Conservation (phyloP, 495 filamentous ascomycete species). For the Acidomyces sp. region DNA sequence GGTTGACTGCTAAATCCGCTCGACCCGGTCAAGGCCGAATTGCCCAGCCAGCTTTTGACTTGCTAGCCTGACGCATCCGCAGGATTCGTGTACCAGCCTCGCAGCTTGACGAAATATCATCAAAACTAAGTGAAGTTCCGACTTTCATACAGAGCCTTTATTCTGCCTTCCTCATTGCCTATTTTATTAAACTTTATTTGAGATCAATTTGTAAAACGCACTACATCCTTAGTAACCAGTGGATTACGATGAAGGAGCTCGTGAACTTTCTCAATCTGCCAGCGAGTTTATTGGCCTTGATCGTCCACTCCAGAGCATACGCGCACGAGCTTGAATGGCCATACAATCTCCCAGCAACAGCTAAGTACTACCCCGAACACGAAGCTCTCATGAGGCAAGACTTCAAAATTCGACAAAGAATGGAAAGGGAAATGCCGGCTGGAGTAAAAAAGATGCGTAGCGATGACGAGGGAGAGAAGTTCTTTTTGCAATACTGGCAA, state of each 20-base stretch:
- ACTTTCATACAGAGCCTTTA: neutral
- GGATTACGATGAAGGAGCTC: constrained; percentile 2
- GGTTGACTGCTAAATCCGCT: too few relatives aligned
- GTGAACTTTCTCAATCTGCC: constrained; percentile 1
- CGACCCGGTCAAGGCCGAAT: too few relatives aligned
- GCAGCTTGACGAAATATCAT: neutral
- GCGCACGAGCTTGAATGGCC: constrained; percentile 21
- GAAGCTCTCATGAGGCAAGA: constrained; percentile 26
- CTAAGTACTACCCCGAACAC: constrained; percentile 32
- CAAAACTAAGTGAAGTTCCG: constrained; percentile 7
- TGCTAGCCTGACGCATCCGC: too few relatives aligned
- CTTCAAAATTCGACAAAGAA: constrained; percentile 24
- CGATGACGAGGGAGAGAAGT: constrained; percentile 70
- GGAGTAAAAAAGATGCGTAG: constrained; percentile 66
- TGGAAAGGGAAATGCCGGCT: constrained; percentile 27
- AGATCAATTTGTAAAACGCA: neutral
- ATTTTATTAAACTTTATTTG: neutral
- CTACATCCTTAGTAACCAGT: neutral
- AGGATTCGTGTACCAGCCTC: constrained; percentile 7
- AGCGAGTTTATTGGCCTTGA: constrained; percentile 1
- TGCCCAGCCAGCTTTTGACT: too few relatives aligned
- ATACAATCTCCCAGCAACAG: constrained; percentile 35
- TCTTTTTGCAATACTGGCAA: constrained; percentile 53
- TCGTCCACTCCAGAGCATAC: neutral
- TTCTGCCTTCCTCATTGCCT: neutral